Percentiles rank a stretch among this genome's conserved stretches.
Conservation (phyloP, 164 flowering plant genomes). For the Vitis rupestris region DNA sequence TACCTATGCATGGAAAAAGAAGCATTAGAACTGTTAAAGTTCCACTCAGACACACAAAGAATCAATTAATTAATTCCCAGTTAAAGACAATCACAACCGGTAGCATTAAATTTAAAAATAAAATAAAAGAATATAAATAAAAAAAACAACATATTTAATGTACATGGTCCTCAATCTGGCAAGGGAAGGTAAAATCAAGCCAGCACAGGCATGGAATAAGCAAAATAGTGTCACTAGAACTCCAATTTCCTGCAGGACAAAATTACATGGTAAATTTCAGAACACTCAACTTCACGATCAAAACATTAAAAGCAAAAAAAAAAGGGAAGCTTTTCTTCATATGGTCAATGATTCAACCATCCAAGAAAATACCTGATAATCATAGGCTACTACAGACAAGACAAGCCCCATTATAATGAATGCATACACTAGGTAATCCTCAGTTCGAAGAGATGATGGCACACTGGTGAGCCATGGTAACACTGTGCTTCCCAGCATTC, state of each 20-base stretch:
- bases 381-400: conserved; percentile 72
- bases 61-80: too few relatives aligned
- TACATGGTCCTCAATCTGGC: conserved; percentile 91
- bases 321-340: neutral
- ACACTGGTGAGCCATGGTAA: conserved; percentile 77
- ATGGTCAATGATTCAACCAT: neutral
- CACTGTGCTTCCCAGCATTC: conserved; percentile 87
- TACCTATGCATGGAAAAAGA: conserved; percentile 43
- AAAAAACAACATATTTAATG: neutral
- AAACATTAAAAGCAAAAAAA: neutral
- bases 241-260: conserved; percentile 73
- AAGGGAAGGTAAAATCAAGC: conserved; percentile 77
- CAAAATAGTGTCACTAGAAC: conserved; percentile 68
- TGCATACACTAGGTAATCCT: conserved; percentile 59
- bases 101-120: neutral
- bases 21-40: neutral
- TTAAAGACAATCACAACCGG: neutral
- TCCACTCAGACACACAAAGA: too few relatives aligned
- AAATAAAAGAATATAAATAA: neutral
- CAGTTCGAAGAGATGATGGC: conserved; percentile 51
- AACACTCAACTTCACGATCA: neutral
- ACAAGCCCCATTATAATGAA: conserved; percentile 53
- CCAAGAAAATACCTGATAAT: conserved; percentile 74
- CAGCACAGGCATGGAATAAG: conserved; percentile 67
- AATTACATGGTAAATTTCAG: neutral